Conservation (phyloP, 2,329 filamentous ascomycete species). For the Endoconidiophora polonica region DNA sequence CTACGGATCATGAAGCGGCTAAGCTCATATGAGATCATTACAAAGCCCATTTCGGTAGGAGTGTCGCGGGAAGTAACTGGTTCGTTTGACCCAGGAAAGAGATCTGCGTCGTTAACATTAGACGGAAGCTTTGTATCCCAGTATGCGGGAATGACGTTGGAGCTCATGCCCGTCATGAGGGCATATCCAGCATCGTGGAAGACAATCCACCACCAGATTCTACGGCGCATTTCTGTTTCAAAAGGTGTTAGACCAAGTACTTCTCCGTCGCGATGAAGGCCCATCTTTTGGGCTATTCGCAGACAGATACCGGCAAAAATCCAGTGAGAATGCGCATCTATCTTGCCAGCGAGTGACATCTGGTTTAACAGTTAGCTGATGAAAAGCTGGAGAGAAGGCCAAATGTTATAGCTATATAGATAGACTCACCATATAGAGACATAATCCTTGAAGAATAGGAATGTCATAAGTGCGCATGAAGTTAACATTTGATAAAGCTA, state of each 20-base stretch:
- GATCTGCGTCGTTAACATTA: slow-evolving; percentile 42
- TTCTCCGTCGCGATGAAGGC: slow-evolving; percentile 46
- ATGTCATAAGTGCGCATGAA: slow-evolving; percentile 45
- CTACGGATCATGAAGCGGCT: slow-evolving; percentile 29
- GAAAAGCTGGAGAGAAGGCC: neutral
- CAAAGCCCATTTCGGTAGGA: slow-evolving; percentile 45
- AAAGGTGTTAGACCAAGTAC: slow-evolving; percentile 39
- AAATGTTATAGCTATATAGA: neutral
- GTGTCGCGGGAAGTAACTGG: slow-evolving; percentile 35
- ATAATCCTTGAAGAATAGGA: slow-evolving; percentile 39
- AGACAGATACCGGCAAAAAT: slow-evolving; percentile 43
- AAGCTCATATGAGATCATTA: slow-evolving; percentile 33
- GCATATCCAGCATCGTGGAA: slow-evolving; percentile 41
- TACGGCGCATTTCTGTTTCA: slow-evolving; percentile 49
- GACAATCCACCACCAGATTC: slow-evolving; percentile 50
- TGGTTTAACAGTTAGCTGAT: slow-evolving; percentile 17
- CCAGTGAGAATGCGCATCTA: slow-evolving; percentile 43
- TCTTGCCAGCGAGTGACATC: slow-evolving; percentile 39
- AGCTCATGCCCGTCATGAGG: slow-evolving; percentile 38
- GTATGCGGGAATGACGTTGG: slow-evolving; percentile 31
- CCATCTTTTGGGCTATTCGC: slow-evolving; percentile 51
- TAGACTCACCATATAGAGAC: slow-evolving; percentile 36
- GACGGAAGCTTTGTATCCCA: slow-evolving; percentile 40
- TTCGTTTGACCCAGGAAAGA: slow-evolving; percentile 35
- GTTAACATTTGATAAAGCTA: slow-evolving; percentile 32